Evolutionary conservation across 1,139 yeast species (phyloP).

Genomic region (Taphrina communis): DNA sequence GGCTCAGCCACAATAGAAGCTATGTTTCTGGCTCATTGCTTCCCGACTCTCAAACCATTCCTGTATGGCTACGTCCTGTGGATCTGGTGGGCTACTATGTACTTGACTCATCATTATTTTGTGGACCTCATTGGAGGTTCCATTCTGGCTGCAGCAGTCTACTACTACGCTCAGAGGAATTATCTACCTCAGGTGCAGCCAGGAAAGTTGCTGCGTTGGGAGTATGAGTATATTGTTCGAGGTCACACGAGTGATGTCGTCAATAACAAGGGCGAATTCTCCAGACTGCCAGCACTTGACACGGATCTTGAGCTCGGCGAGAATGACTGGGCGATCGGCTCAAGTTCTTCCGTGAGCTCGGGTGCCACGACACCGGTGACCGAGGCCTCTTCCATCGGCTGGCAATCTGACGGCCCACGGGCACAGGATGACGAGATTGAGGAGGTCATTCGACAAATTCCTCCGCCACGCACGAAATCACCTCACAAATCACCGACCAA

Average conservation of each 20-base stretch:
- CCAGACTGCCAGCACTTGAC: conserved; percentile 28
- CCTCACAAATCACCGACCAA: conserved; percentile 14
- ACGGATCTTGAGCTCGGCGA: conserved; percentile 38
- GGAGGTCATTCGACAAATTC: conserved; percentile 20
- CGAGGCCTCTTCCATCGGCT: conserved; percentile 27
- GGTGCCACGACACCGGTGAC: conserved; percentile 37
- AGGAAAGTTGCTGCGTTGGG: conserved; percentile 81
- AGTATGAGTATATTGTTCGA: conserved; percentile 60
- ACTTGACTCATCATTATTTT: conserved; percentile 92
- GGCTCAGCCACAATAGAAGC: conserved; percentile 96
- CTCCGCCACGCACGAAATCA: conserved; percentile 9
- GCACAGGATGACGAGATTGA: conserved; percentile 27
- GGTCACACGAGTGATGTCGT: conserved; percentile 47
- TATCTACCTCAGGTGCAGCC: conserved; percentile 73
- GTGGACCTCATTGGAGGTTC: conserved; percentile 93
- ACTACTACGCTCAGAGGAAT: conserved; percentile 71
- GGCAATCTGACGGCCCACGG: conserved; percentile 24
- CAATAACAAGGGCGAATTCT: conserved; percentile 20
- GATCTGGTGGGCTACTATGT: conserved; percentile 99
- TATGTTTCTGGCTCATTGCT: conserved; percentile 76
- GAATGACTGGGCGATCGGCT: conserved; percentile 35
- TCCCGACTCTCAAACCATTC: conserved; percentile 68
- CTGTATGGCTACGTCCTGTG: conserved; percentile 80
- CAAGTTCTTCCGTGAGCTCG: conserved; percentile 30
- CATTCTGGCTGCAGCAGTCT: conserved; percentile 70